Evolutionary conservation across 2,329 filamentous ascomycete species (phyloP).

Genomic region (Podosphaera fusca): DNA sequence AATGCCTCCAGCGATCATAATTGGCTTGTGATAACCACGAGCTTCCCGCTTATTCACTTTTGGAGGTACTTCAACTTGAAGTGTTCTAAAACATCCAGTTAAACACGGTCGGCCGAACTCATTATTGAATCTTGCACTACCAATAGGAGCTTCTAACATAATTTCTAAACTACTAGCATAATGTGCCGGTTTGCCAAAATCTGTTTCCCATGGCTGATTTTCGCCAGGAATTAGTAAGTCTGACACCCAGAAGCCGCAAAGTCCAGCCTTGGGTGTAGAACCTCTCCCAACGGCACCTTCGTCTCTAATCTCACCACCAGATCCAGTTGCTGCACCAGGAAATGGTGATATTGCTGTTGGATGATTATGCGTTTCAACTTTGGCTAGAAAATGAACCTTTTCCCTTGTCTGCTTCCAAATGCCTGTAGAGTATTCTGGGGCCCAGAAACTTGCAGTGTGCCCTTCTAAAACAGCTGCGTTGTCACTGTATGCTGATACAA

Average conservation of each 20-base stretch:
- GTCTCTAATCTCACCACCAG: constrained; percentile 86
- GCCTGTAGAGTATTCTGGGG: constrained; percentile 64
- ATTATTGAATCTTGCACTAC: constrained; percentile 90
- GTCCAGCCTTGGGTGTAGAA: constrained; percentile 76
- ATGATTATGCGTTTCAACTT: constrained; percentile 97
- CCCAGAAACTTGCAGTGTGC: constrained; percentile 54
- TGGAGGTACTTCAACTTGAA: constrained; percentile 45
- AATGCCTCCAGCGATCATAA: constrained; percentile 92
- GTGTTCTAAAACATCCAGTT: constrained; percentile 73
- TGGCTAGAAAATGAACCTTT: constrained; percentile 65
- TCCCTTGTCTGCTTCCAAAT: constrained; percentile 78
- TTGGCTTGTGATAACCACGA: constrained; percentile 91
- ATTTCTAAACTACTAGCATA: constrained; percentile 90
- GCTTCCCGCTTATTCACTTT: constrained; percentile 38
- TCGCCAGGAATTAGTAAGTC: constrained; percentile 75
- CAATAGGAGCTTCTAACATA: constrained; percentile 92
- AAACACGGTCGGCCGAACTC: constrained; percentile 85
- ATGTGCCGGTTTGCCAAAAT: constrained; percentile 73
- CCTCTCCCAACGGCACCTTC: constrained; percentile 86
- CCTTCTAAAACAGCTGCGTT: constrained; percentile 85
- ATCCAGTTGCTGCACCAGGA: constrained; percentile 79
- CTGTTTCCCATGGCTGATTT: constrained; percentile 68
- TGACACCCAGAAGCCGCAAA: constrained; percentile 85
- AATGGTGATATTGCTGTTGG: constrained; percentile 89
- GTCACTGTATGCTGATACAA: constrained; percentile 91